phyloP scores from a whole-genome alignment of 2,329 filamentous ascomycete genomes.

The Torrubiella hemipterigena region DNA sequence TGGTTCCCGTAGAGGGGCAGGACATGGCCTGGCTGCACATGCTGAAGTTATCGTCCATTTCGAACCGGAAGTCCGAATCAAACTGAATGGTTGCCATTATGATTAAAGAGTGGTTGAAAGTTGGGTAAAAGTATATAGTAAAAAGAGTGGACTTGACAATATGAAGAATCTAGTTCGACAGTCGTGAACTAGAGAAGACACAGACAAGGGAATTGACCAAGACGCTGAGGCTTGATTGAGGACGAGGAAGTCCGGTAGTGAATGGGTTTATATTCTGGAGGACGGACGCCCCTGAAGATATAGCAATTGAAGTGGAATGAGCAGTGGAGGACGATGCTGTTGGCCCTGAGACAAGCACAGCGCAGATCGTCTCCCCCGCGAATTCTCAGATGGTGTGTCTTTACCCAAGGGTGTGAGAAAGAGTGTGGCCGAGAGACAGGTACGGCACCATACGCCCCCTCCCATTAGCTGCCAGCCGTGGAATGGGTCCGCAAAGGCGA shows the following conservation, averaged over 20 bases:
- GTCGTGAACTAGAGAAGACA: slow-evolving; percentile 8
- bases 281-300: slow-evolving; percentile 28
- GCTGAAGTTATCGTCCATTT: slow-evolving; percentile 27
- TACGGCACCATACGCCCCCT: too few species aligned
- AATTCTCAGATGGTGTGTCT: slow-evolving; percentile 15
- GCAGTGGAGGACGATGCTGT: slow-evolving; percentile 17
- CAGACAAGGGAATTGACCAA: background rate
- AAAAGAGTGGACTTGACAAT: slow-evolving; percentile 5
- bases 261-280: slow-evolving; percentile 10
- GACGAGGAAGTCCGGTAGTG: slow-evolving; percentile 4
- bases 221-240: background rate
- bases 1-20: slow-evolving; percentile 21
- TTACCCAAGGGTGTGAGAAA: slow-evolving; percentile 9
- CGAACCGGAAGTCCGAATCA: slow-evolving; percentile 25
- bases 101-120: slow-evolving; percentile 6
- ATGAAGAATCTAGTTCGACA: slow-evolving; percentile 3
- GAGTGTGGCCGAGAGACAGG: slow-evolving; percentile 24
- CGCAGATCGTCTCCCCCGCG: slow-evolving; percentile 19
- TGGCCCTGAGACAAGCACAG: slow-evolving; percentile 20
- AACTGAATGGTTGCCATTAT: slow-evolving; percentile 20
- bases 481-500: too few species aligned
- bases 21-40: slow-evolving; percentile 23
- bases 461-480: too few species aligned
- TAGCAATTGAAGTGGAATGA: slow-evolving; percentile 26
- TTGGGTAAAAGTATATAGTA: slow-evolving; percentile 3